Conservation (phyloP, 805 yeast species). For the Limtongia smithiae region DNA sequence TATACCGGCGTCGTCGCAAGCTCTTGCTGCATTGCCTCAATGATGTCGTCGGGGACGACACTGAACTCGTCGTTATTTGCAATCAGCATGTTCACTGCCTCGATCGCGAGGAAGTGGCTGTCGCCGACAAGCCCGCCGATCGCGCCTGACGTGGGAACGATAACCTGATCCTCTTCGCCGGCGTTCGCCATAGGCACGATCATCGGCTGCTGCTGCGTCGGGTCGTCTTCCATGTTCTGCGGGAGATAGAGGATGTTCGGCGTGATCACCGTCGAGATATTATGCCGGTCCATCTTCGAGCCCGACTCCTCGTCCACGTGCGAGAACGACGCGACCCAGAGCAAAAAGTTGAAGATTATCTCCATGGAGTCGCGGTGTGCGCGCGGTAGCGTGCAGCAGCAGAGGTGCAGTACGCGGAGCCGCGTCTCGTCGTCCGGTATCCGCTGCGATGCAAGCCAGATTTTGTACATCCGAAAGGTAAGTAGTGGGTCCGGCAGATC, state of each 20-base stretch:
- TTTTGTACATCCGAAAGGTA: slow-evolving; percentile 66
- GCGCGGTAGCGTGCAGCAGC: slow-evolving; percentile 75
- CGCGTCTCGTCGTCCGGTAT: slow-evolving; percentile 44
- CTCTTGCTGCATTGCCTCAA: slow-evolving; percentile 23
- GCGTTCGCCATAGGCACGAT: neutral
- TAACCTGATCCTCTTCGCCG: neutral
- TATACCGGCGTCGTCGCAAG: neutral
- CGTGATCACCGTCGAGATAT: slow-evolving; percentile 90
- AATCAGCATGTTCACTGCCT: slow-evolving; percentile 79
- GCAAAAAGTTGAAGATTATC: slow-evolving; percentile 76
- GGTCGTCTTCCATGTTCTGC: slow-evolving; percentile 8
- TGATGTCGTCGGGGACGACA: slow-evolving; percentile 65
- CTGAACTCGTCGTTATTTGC: slow-evolving; percentile 76
- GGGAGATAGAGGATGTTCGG: slow-evolving; percentile 76
- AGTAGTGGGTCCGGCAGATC: slow-evolving; percentile 90
- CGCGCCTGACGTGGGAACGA: slow-evolving; percentile 2
- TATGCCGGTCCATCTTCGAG: slow-evolving; percentile 94
- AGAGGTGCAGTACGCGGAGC: slow-evolving; percentile 55
- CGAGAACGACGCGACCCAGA: slow-evolving; percentile 95
- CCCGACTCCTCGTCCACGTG: slow-evolving; percentile 86
- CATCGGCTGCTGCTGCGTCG: neutral
- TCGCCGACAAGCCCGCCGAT: slow-evolving; percentile 48
- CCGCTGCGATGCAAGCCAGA: slow-evolving; percentile 52
- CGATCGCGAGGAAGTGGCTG: slow-evolving; percentile 82
- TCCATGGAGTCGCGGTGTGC: slow-evolving; percentile 81